Conservation (phyloP, 345 rosid genomes). For the Pugionium dolabratum region DNA sequence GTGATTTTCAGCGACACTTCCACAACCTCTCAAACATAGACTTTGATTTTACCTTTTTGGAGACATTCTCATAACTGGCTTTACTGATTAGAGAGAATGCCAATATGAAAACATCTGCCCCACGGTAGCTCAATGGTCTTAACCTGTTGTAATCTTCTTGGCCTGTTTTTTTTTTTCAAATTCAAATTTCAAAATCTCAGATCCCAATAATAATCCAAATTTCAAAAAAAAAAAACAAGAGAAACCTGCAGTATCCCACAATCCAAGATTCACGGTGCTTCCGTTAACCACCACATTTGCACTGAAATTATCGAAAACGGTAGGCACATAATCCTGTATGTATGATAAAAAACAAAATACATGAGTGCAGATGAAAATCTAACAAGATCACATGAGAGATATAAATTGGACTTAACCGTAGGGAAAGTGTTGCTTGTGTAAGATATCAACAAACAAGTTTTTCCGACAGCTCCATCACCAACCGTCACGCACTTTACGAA, state of each 20-base stretch:
- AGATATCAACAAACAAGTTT: constrained; percentile 82
- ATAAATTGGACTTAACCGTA: constrained; percentile 46
- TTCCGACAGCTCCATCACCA: constrained; percentile 89
- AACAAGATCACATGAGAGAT: not conserved
- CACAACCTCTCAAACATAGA: not conserved
- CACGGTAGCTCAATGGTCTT: constrained; percentile 92
- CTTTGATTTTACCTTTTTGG: constrained; percentile 65
- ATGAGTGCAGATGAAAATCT: not conserved
- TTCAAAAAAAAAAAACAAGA: not conserved
- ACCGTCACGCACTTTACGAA: constrained; percentile 90
- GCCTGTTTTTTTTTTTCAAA: constrained; percentile 48
- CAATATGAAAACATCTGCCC: constrained; percentile 94
- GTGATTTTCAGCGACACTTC: not conserved
- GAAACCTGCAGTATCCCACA: constrained; percentile 97
- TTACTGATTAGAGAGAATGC: constrained; percentile 97
- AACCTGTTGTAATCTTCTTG: constrained; percentile 93
- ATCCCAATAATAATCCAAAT: constrained; percentile 7
- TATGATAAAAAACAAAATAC: not conserved
- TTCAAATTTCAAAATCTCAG: constrained; percentile 15
- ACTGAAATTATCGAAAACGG: constrained; percentile 95
- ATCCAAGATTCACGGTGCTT: constrained; percentile 78
- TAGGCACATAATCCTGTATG: constrained; percentile 86
- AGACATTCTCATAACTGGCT: constrained; percentile 96
- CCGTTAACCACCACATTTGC: constrained; percentile 96
- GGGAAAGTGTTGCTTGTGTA: constrained; percentile 89